Evolutionary conservation across 2,329 filamentous ascomycete genomes (phyloP).

Genomic region (Nemania sp.): DNA sequence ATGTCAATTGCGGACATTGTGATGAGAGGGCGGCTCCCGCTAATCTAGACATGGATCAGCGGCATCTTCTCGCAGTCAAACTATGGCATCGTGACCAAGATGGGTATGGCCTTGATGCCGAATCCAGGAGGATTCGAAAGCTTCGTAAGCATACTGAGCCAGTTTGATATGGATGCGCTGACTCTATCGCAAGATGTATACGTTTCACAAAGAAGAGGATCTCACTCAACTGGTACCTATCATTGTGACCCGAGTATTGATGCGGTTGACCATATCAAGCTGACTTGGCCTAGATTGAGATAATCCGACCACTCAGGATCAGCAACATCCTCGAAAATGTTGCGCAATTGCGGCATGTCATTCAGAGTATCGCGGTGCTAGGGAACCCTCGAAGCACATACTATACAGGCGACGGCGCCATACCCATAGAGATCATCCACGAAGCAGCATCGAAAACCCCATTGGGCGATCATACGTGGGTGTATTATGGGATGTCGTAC

Average conservation of each 20-base stretch:
- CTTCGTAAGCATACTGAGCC: constrained; percentile 34
- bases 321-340: constrained; percentile 45
- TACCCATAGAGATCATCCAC: constrained; percentile 41
- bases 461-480: constrained; percentile 42
- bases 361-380: constrained; percentile 41
- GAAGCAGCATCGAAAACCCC: constrained; percentile 35
- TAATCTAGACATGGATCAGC: constrained; percentile 26
- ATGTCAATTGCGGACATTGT: constrained; percentile 14
- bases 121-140: constrained; percentile 53
- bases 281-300: constrained; percentile 42
- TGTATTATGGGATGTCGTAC: constrained; percentile 43
- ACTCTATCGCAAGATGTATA: constrained; percentile 43
- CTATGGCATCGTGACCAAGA: constrained; percentile 55
- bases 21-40: not conserved
- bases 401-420: constrained; percentile 38
- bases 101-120: constrained; percentile 57
- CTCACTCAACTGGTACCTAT: constrained; percentile 45
- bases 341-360: constrained; percentile 42
- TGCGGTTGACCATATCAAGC: not conserved
- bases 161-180: constrained; percentile 1
- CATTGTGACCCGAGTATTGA: not conserved
- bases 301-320: constrained; percentile 50
- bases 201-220: constrained; percentile 53
- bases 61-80: constrained; percentile 55
- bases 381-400: constrained; percentile 42